Evolutionary conservation across 2,329 filamentous ascomycete species (phyloP).

Genomic region (Fusarium redolens): DNA sequence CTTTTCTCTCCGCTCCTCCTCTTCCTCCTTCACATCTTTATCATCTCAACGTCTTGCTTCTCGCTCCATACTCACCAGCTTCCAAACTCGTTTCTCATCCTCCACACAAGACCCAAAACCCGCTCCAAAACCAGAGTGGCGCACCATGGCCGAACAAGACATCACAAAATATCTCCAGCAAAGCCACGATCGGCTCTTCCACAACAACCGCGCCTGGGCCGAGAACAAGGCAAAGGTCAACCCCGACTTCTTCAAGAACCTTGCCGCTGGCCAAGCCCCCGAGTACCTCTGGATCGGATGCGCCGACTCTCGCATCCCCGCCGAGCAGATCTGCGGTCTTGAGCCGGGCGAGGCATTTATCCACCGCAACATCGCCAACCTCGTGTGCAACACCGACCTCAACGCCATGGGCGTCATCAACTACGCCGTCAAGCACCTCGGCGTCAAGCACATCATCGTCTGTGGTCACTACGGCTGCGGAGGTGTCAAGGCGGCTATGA

Average conservation of each 20-base stretch:
- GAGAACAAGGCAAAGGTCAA: slow-evolving; percentile 67
- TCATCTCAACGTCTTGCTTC: not conserved
- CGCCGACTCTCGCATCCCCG: slow-evolving; percentile 90
- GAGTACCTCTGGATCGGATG: slow-evolving; percentile 91
- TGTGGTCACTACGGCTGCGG: slow-evolving; percentile 85
- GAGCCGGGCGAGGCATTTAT: slow-evolving; percentile 93
- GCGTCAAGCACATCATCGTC: slow-evolving; percentile 84
- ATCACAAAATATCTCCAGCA: slow-evolving; percentile 68
- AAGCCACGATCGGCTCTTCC: slow-evolving; percentile 75
- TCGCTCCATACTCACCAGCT: not conserved
- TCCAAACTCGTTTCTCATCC: slow-evolving; percentile 23
- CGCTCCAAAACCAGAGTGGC: slow-evolving; percentile 31
- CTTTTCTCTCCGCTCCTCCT: slow-evolving; percentile 24
- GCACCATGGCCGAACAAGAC: slow-evolving; percentile 54
- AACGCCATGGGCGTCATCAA: slow-evolving; percentile 85
- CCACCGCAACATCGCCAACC: slow-evolving; percentile 94
- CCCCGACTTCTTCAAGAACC: slow-evolving; percentile 73
- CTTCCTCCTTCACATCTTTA: slow-evolving; percentile 18
- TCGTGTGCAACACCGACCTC: slow-evolving; percentile 82
- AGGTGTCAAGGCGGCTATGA: slow-evolving; percentile 80
- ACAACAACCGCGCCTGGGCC: slow-evolving; percentile 76
- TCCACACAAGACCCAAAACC: slow-evolving; percentile 9
- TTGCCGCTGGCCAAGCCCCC: slow-evolving; percentile 72
- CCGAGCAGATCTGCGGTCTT: slow-evolving; percentile 85
- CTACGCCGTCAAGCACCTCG: slow-evolving; percentile 83